A percentile compares a stretch with the other conserved stretches of the same genome.
phyloP scores from a whole-genome alignment of 2,329 filamentous ascomycete genomes.

The Chaetomiaceae sp. region DNA sequence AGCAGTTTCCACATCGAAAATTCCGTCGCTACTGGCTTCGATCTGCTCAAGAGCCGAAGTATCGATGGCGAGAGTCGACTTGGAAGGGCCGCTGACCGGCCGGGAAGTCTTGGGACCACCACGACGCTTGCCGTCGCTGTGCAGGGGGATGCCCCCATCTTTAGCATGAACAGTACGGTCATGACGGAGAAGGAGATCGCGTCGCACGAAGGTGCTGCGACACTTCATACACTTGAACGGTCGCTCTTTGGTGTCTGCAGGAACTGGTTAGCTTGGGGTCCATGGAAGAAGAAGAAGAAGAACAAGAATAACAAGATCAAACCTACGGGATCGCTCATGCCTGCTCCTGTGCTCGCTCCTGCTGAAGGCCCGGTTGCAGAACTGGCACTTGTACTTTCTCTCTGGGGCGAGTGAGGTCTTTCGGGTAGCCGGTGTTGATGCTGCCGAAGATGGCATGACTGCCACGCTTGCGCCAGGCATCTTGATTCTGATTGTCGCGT shows the following conservation, averaged over 20 bases:
- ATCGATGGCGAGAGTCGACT: constrained; percentile 76
- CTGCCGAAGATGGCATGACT: constrained; percentile 56
- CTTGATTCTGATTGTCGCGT: constrained; percentile 36
- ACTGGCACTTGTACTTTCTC: constrained; percentile 99
- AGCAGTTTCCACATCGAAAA: constrained; percentile 94
- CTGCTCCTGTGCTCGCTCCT: constrained; percentile 94
- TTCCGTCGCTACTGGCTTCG: constrained; percentile 81
- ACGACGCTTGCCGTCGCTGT: constrained; percentile 89
- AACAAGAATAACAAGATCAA: not conserved
- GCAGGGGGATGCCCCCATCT: constrained; percentile 88
- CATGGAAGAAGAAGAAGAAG: not conserved
- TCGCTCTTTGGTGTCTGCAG: constrained; percentile 92
- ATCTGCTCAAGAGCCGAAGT: constrained; percentile 86
- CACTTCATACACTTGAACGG: constrained; percentile 99
- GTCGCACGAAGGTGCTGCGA: constrained; percentile 94
- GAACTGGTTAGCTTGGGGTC: constrained; percentile 10
- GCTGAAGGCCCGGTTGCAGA: constrained; percentile 96
- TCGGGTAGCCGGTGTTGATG: constrained; percentile 66
- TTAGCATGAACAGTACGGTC: constrained; percentile 98
- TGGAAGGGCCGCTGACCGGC: constrained; percentile 60
- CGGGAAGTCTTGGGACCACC: constrained; percentile 64
- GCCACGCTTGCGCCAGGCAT: constrained; percentile 70
- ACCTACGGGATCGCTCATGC: constrained; percentile 98
- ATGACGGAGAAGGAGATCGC: constrained; percentile 92
- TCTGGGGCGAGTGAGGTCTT: constrained; percentile 77